Evolutionary conservation across 1,139 yeast species (phyloP), one percentile per base, ranked within the genome.

Genomic region (Blastobotrys apis): DNA sequence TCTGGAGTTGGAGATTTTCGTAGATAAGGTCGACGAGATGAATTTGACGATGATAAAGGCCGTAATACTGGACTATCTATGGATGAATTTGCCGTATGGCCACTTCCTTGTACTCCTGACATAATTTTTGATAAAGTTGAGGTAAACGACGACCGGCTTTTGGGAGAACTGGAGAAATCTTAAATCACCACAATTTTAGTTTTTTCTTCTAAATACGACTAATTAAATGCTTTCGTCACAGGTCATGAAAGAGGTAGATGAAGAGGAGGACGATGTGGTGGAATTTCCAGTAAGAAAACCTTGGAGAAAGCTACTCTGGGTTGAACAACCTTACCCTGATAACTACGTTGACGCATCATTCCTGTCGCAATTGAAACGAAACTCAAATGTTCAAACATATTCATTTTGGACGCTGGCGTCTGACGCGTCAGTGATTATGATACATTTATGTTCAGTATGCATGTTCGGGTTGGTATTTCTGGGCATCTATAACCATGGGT

Each of bases 241-340:
- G n/a, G n/a, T n/a, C n/a, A n/a, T n/a, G n/a, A n/a, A n/a, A n/a
- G n/a, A n/a, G n/a, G n/a, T n/a, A n/a, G n/a, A n/a, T n/a, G n/a
- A n/a, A n/a, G n/a, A n/a, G 33, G 39, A 36, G 9, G 36, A 16
- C 13, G 39, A 35, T 19, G 39, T 34, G 16, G 44, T 41, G 19
- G 44, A 34, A 15, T 41, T 41, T 31, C 41, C 44, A 17, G 32
- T 12, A 31, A 44, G 26, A n/a, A 42, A 42, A 15, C 68, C 73
- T 13, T 90, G 97, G 97, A 75, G 83, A 55, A 85, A 94, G 58
- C 75, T 88, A 37, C 73, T 92, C n/a, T 92, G 95, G 81, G 75
- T 84, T 36, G 75, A 76, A 49, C 97, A 90, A 59, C 85, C 85
- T 12, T 90, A 81, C 58, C 95, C 95, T 0, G 98, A 92, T 62